Conservation (phyloP, 2,329 filamentous ascomycete genomes). For the Ophiocordyceps australis region DNA sequence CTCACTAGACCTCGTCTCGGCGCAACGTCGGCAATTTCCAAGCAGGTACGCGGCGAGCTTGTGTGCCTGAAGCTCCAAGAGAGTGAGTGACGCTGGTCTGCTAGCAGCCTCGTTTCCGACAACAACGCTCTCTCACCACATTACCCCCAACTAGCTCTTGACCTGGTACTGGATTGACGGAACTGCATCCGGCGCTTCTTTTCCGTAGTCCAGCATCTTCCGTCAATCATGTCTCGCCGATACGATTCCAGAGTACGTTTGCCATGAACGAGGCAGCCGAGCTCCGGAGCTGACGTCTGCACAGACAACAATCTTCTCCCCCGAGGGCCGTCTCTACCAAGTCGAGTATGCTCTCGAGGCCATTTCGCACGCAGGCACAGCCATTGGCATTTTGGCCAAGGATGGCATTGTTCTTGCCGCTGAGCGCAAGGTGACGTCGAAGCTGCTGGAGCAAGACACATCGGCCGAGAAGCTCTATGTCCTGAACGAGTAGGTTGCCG, state of each 20-base stretch:
- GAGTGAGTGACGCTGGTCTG: slow-evolving; percentile 5
- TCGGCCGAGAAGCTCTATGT: slow-evolving; percentile 99
- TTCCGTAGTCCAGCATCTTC: no score
- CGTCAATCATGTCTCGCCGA: slow-evolving; percentile 67
- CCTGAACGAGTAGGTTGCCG: slow-evolving; percentile 91
- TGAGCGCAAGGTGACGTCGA: slow-evolving; percentile 97
- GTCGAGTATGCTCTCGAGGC: slow-evolving; percentile 98
- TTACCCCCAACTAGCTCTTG: not conserved
- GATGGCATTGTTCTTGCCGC: slow-evolving; percentile 97
- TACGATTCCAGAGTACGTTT: slow-evolving; percentile 84
- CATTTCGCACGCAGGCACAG: slow-evolving; percentile 95
- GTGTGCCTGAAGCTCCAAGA: slow-evolving; percentile 5
- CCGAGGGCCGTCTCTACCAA: slow-evolving; percentile 94
- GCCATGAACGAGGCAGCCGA: slow-evolving; percentile 3
- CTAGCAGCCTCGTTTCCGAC: no score
- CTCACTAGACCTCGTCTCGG: no score
- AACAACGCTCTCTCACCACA: no score
- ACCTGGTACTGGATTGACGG: no score
- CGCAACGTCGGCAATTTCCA: no score
- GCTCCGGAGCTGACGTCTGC: not conserved
- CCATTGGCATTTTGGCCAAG: slow-evolving; percentile 88
- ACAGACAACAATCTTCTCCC: slow-evolving; percentile 98
- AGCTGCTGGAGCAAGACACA: slow-evolving; percentile 96
- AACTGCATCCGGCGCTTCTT: no score
- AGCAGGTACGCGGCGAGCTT: slow-evolving; percentile 7